Evolutionary conservation across 306 rosid species (phyloP).

Genomic region (Prunus mongolica): DNA sequence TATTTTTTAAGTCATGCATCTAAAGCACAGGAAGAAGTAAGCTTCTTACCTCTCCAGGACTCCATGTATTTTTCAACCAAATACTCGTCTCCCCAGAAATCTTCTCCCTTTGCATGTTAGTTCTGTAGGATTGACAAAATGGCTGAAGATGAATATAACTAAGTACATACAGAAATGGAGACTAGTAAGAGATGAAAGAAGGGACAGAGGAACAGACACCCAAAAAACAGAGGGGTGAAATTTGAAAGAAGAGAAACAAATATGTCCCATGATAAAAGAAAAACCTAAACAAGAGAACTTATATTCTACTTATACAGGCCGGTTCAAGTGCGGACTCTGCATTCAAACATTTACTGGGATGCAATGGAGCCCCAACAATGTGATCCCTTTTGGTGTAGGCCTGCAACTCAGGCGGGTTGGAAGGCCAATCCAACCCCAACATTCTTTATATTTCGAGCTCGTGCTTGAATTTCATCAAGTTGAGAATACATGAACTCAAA

Average conservation of each 20-base stretch:
- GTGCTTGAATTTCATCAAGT: no score
- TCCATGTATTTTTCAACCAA: conserved; percentile 83
- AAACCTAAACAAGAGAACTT: neutral
- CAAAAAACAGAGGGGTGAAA: neutral
- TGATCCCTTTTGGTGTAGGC: no score
- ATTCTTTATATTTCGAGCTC: no score
- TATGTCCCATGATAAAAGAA: neutral
- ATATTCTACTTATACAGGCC: neutral
- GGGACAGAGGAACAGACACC: neutral
- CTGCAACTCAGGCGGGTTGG: no score
- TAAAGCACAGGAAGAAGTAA: neutral
- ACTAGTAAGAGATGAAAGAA: neutral
- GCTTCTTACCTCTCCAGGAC: conserved; percentile 78
- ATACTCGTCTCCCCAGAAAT: conserved; percentile 41
- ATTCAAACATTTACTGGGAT: neutral
- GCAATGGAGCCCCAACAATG: neutral
- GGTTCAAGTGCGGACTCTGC: neutral
- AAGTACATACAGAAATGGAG: neutral
- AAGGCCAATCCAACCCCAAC: no score
- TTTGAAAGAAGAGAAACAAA: no score
- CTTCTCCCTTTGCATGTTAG: conserved; percentile 34
- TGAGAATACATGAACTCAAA: no score
- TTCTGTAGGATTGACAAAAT: conserved; percentile 37
- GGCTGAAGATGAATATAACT: neutral
- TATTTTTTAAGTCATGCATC: neutral